Conservation (phyloP, 140 eudicot genomes). For the Anethum foeniculum region DNA sequence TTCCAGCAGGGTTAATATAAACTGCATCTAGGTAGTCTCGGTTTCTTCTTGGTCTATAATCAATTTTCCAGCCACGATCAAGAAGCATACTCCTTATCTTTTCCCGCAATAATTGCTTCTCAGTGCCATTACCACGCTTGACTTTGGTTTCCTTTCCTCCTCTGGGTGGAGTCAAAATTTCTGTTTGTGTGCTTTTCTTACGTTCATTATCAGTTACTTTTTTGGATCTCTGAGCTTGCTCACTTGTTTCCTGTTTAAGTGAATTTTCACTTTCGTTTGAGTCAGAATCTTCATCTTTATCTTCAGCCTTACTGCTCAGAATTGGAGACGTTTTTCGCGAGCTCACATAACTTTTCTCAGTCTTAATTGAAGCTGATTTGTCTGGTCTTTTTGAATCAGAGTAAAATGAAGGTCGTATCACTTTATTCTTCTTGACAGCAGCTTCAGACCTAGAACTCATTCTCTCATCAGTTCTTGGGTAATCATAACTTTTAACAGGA, state of each 20-base stretch:
- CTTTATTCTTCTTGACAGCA: conserved; percentile 27
- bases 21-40: conserved; percentile 95
- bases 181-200: conserved; percentile 29
- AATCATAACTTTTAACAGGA: conserved; percentile 25
- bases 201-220: conserved; percentile 36
- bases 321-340: conserved; percentile 21
- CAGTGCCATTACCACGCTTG: conserved; percentile 87
- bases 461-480: conserved; percentile 28
- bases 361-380: conserved; percentile 21
- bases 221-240: conserved; percentile 23
- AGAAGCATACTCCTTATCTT: conserved; percentile 79
- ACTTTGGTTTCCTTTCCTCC: conserved; percentile 54
- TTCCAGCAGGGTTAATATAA: conserved; percentile 77
- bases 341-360: conserved; percentile 24
- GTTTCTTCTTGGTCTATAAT: conserved; percentile 89
- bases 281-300: conserved; percentile 27
- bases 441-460: conserved; percentile 23
- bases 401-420: conserved; percentile 28
- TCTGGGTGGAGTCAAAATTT: conserved; percentile 32
- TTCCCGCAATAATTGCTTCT: conserved; percentile 80
- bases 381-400: conserved; percentile 31
- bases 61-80: conserved; percentile 84
- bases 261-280: conserved; percentile 40
- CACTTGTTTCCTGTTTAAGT: conserved; percentile 32
- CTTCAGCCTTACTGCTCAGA: conserved; percentile 28